Evolutionary conservation across 1,139 yeast genomes (phyloP).

Genomic region (Kodamaea plutei): DNA sequence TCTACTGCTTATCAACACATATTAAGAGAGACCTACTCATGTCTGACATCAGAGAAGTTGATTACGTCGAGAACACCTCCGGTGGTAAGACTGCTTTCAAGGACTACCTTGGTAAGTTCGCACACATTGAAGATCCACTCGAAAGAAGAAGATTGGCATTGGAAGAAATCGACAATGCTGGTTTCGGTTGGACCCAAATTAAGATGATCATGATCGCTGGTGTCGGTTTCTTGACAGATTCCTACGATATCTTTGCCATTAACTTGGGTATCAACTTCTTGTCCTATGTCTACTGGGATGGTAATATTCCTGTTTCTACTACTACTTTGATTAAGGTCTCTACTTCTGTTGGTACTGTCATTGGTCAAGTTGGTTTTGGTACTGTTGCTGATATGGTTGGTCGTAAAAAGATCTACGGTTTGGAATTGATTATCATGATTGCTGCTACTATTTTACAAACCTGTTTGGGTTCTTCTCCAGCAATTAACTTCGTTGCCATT

Average conservation of each 20-base stretch:
- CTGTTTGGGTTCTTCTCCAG: slow-evolving; percentile 64
- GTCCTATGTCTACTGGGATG: slow-evolving; percentile 70
- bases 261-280: slow-evolving; percentile 76
- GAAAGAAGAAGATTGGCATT: slow-evolving; percentile 88
- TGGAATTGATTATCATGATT: slow-evolving; percentile 80
- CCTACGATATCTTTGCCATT: slow-evolving; percentile 88
- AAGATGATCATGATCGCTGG: slow-evolving; percentile 89
- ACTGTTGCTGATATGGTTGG: slow-evolving; percentile 79
- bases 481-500: slow-evolving; percentile 66
- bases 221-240: slow-evolving; percentile 90
- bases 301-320: slow-evolving; percentile 63
- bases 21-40: slow-evolving; percentile 7
- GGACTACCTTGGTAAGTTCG: slow-evolving; percentile 77
- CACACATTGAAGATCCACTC: slow-evolving; percentile 80
- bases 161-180: slow-evolving; percentile 81
- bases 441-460: slow-evolving; percentile 76
- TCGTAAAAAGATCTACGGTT: slow-evolving; percentile 83
- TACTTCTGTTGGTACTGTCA: slow-evolving; percentile 90
- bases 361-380: slow-evolving; percentile 90
- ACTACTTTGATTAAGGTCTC: slow-evolving; percentile 76
- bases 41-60: slow-evolving; percentile 23
- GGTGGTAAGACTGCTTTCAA: slow-evolving; percentile 94
- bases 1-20: not conserved
- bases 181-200: slow-evolving; percentile 84
- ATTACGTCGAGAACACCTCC: slow-evolving; percentile 17